Evolutionary conservation across 169 alveolate species (phyloP).

Genomic region (Amoebophrya sp.): DNA sequence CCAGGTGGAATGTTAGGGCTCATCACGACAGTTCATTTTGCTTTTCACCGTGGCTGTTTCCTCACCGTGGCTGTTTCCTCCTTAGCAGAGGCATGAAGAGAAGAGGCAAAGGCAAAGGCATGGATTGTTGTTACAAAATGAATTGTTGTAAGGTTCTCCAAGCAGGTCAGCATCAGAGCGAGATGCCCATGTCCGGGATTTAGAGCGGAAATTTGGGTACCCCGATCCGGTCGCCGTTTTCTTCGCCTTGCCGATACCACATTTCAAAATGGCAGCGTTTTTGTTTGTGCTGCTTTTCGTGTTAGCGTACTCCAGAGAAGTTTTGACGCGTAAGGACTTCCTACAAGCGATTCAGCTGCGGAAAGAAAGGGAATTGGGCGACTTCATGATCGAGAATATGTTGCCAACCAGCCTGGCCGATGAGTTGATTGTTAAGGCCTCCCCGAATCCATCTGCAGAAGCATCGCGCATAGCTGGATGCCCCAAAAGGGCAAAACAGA

Average conservation of each 20-base stretch:
- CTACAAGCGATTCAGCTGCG: neutral
- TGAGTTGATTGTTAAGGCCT: too few species aligned
- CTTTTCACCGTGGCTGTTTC: neutral
- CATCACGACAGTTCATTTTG: neutral
- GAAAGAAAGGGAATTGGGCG: neutral
- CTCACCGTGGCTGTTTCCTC: neutral
- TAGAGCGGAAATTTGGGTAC: neutral
- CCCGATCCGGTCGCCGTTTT: neutral
- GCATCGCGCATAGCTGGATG: too few species aligned
- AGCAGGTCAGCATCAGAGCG: too few species aligned
- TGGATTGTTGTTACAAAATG: neutral
- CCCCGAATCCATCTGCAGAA: too few species aligned
- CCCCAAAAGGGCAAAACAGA: too few species aligned
- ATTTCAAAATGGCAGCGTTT: neutral
- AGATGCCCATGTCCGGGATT: too few species aligned
- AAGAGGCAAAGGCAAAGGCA: neutral
- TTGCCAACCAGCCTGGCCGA: neutral
- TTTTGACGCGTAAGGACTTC: neutral
- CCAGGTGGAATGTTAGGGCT: neutral
- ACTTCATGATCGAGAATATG: neutral
- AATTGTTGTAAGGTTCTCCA: too few species aligned
- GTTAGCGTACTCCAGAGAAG: neutral
- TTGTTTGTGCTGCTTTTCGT: neutral
- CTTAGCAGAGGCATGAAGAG: neutral
- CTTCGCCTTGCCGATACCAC: neutral